A percentile compares a stretch with the other conserved stretches of the same genome.
phyloP scores from a whole-genome alignment of 495 filamentous ascomycete genomes.

The Aspergillus nidulans region DNA sequence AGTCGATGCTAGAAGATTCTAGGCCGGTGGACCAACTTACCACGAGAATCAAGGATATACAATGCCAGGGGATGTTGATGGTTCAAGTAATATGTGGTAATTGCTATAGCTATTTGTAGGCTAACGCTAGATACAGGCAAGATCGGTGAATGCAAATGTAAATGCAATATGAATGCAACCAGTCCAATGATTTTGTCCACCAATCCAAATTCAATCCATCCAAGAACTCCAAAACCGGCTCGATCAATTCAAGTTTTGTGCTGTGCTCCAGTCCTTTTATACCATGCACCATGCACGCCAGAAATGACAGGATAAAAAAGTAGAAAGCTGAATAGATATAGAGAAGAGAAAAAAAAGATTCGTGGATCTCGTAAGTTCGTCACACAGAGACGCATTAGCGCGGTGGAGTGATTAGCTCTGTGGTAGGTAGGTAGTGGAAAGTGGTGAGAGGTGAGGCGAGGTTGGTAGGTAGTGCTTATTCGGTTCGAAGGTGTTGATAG shows the following conservation, averaged over 20 bases:
- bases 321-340: background rate
- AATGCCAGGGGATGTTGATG: no score
- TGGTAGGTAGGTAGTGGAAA: constrained; percentile 1
- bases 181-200: background rate
- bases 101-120: background rate
- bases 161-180: background rate
- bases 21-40: no score
- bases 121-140: background rate
- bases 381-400: constrained; percentile 1
- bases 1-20: no score
- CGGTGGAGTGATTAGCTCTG: constrained; percentile 1
- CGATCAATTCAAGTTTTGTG: constrained; percentile 1
- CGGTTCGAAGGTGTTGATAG: background rate
- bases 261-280: constrained; percentile 4
- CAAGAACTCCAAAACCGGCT: background rate
- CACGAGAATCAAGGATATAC: no score
- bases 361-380: constrained; percentile 10
- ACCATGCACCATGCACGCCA: constrained; percentile 2
- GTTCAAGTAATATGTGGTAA: no score
- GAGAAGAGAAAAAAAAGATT: constrained; percentile 6
- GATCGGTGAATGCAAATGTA: background rate
- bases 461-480: background rate
- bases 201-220: background rate
- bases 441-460: background rate
- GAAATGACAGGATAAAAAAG: background rate